These are phyloP conservation scores for Myochromella boudieri DNA, from an alignment of 768 basidiomycete species.

Conservation along the genomic window DNA sequence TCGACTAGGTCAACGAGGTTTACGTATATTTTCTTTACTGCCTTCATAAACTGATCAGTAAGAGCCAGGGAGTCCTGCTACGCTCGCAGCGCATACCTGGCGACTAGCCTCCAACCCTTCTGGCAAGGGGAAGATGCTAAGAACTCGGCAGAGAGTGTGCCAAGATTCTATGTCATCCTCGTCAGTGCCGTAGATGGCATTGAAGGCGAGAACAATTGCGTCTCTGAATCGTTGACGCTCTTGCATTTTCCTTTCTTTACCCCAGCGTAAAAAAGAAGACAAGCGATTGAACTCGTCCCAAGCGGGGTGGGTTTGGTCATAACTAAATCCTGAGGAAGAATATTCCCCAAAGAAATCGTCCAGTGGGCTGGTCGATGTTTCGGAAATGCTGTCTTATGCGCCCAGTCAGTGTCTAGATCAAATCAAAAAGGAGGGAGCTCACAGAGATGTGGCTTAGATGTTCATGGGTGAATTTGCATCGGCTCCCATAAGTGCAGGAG, in stretches of 20 bases:
- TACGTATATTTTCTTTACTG: slow-evolving; percentile 29
- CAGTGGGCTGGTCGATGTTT: slow-evolving; percentile 4
- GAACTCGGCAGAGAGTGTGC: slow-evolving; percentile 25
- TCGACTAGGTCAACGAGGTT: slow-evolving; percentile 41
- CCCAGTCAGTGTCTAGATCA: no score
- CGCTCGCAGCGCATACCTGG: slow-evolving; percentile 16
- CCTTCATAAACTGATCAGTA: no score
- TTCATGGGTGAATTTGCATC: no score
- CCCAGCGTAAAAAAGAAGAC: slow-evolving; percentile 18
- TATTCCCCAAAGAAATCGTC: slow-evolving; percentile 21
- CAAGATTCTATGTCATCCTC: slow-evolving; percentile 26
- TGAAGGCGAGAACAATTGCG: slow-evolving; percentile 33
- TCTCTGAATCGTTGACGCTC: slow-evolving; percentile 23
- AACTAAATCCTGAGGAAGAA: slow-evolving; percentile 19
- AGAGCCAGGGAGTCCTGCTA: no score
- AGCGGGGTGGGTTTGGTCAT: slow-evolving; percentile 18
- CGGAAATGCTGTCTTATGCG: no score
- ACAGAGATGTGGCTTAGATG: no score
- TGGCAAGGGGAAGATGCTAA: slow-evolving; percentile 29
- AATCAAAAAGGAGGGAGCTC: no score
- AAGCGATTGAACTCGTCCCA: slow-evolving; percentile 28
- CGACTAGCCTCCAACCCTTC: slow-evolving; percentile 23
- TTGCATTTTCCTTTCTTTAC: slow-evolving; percentile 1
- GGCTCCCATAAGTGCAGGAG: no score
- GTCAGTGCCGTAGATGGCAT: slow-evolving; percentile 31